Base-by-base conservation (phyloP, 352 stramenopile genomes). In the Pythium diclinum region DNA sequence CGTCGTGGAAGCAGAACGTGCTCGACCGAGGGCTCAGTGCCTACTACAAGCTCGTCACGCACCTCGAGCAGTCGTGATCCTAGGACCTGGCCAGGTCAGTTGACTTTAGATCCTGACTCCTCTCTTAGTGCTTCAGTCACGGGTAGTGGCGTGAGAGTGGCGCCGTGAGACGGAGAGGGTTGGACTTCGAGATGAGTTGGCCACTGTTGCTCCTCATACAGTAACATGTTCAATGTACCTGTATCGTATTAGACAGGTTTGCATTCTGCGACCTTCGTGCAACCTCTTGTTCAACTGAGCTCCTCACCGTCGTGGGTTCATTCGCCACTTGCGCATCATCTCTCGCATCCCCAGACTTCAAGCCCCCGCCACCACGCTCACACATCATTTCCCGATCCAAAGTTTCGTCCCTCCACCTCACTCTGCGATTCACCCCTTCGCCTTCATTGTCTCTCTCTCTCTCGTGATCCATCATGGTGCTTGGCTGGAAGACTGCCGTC, bases 1-100 rank as follows among this genome's bases (percentile, higher is more conserved):
- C 40, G n/a, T 69, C 60, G 6, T 93, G 85, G 85, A 91, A 91
- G 63, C 58, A 44, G 14, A 67, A 77, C 10, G 75, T 93, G 25
- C 55, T 90, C 25, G 51, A 58, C 56, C 82, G 85, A 11, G 85
- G 82, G 17, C 21, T 71, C 48, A 63, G 67, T 6, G 76, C 87
- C 17, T 87, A 79, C n/a, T 68, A 82, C 46, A 60, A 82, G 52
- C 71, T 89, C n/a, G 53, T 59, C 33, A 33, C 61, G 16, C 54
- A 68, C 46, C 14, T 68, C 38, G 6, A 46, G 11, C 38, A 46
- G 38, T 46, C 33, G 33, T 38, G 33, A 38, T 9, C 33, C 1
- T 38, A 14, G 33, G 33, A 28, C 1, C 25, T 28, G 25, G 25
- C 25, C 25, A 28, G 25, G 25, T 28, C 25, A 28, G 25, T 28